Percentiles rank a stretch among this genome's conserved stretches.
phyloP scores from a whole-genome alignment of 2,329 filamentous ascomycete genomes.

The Phoma herbarum region DNA sequence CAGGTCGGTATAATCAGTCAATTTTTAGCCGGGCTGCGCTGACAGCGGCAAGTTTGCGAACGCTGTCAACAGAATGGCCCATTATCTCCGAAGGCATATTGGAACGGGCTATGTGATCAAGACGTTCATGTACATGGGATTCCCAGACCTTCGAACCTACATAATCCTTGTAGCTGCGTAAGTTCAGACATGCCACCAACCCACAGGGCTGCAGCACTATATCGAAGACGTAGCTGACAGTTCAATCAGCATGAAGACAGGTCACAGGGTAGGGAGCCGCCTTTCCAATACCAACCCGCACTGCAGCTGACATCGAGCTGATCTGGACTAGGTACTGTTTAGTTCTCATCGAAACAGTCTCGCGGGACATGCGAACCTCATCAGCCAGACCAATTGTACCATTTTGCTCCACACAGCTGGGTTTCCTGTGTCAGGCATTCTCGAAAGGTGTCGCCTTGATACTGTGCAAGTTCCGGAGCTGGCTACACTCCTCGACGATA shows the following conservation, averaged over 20 bases:
- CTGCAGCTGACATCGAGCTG: neutral
- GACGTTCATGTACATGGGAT: conserved; percentile 41
- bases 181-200: conserved; percentile 11
- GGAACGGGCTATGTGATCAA: conserved; percentile 41
- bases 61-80: conserved; percentile 44
- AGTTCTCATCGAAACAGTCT: conserved; percentile 41
- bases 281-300: neutral
- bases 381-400: conserved; percentile 37
- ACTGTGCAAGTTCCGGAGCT: conserved; percentile 38
- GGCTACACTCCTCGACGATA: conserved; percentile 32
- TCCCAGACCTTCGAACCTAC: conserved; percentile 51
- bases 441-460: conserved; percentile 37
- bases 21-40: conserved; percentile 21
- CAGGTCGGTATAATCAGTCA: conserved; percentile 38
- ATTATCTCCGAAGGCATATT: conserved; percentile 43
- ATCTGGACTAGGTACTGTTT: conserved; percentile 31
- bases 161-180: conserved; percentile 52
- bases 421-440: conserved; percentile 33
- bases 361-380: conserved; percentile 37
- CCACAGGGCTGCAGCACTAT: neutral
- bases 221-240: neutral
- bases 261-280: conserved; percentile 46
- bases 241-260: conserved; percentile 51
- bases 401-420: conserved; percentile 40
- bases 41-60: conserved; percentile 36